Percentiles rank a stretch among this genome's conserved stretches.
These are phyloP conservation scores for Monilinia polystroma DNA, from an alignment of 2,329 filamentous ascomycete genomes.

Conservation along the genomic window DNA sequence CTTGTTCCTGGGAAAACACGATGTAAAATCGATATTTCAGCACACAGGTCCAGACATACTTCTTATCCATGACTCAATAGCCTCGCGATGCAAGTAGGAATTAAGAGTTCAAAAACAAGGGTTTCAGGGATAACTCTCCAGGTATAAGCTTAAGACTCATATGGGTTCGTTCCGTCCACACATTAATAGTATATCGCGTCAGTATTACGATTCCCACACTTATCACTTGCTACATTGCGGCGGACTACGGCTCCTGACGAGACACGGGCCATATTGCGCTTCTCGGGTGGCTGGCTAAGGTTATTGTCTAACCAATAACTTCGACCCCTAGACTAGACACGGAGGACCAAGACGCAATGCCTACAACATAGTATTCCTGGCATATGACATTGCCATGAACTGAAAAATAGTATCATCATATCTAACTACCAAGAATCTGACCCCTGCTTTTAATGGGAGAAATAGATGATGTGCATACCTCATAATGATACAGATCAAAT, in stretches of 20 bases:
- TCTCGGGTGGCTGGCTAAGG: slow-evolving; percentile 21
- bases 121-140: background rate
- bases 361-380: slow-evolving; percentile 23
- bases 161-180: background rate
- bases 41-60: slow-evolving; percentile 3
- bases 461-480: background rate
- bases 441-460: background rate
- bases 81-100: slow-evolving; percentile 9
- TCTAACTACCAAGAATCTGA: background rate
- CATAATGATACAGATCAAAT: slow-evolving; percentile 3
- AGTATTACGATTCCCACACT: slow-evolving; percentile 7
- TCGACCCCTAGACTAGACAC: slow-evolving; percentile 13
- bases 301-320: slow-evolving; percentile 13
- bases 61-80: slow-evolving; percentile 3
- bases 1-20: background rate
- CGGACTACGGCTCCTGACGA: slow-evolving; percentile 10
- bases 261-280: slow-evolving; percentile 24
- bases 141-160: background rate
- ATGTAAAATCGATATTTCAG: slow-evolving; percentile 11
- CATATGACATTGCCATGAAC: slow-evolving; percentile 7
- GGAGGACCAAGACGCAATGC: slow-evolving; percentile 35
- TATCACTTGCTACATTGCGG: slow-evolving; percentile 2
- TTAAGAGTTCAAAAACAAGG: background rate
- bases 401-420: background rate
- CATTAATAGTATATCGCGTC: slow-evolving; percentile 5